Percentiles rank a stretch among this genome's conserved stretches.
These are phyloP conservation scores for Mycosarcoma mackinlayi DNA, from an alignment of 1,284 basidiomycete genomes.

Conservation along the genomic window DNA sequence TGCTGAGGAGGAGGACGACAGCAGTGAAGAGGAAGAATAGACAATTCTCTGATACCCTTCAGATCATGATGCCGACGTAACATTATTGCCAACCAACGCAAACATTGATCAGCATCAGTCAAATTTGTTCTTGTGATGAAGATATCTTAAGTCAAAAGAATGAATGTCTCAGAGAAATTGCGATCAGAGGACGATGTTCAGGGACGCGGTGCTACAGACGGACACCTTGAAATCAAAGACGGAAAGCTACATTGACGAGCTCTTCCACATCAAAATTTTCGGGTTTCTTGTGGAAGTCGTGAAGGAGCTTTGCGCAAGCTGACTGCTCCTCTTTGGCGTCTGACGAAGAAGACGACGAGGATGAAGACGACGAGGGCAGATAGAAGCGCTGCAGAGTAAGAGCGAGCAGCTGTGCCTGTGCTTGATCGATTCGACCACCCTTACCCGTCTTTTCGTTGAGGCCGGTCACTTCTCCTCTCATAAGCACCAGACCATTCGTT, in stretches of 20 bases:
- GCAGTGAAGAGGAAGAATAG: constrained; percentile 3
- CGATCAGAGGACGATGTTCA: too few species aligned
- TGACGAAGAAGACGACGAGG: not conserved
- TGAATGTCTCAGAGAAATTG: too few species aligned
- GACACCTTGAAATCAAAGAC: too few species aligned
- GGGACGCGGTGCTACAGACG: too few species aligned
- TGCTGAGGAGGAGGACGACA: not conserved
- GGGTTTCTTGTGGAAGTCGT: constrained; percentile 57
- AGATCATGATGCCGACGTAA: not conserved
- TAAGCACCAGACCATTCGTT: constrained; percentile 84
- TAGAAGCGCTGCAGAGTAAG: constrained; percentile 65
- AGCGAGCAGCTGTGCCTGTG: constrained; percentile 61
- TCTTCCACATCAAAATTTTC: constrained; percentile 55
- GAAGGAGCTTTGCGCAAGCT: constrained; percentile 52
- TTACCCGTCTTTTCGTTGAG: constrained; percentile 69
- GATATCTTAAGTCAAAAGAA: too few species aligned
- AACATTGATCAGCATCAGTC: too few species aligned
- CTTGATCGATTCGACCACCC: constrained; percentile 69
- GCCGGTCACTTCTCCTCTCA: constrained; percentile 91
- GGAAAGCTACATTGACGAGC: constrained; percentile 54
- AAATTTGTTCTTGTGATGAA: too few species aligned
- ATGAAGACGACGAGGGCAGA: constrained; percentile 39
- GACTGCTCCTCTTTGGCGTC: constrained; percentile 25
- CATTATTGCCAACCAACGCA: too few species aligned
- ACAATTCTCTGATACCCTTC: not conserved